phyloP scores from a whole-genome alignment of 768 basidiomycete species.

The Suillus tomentosus region DNA sequence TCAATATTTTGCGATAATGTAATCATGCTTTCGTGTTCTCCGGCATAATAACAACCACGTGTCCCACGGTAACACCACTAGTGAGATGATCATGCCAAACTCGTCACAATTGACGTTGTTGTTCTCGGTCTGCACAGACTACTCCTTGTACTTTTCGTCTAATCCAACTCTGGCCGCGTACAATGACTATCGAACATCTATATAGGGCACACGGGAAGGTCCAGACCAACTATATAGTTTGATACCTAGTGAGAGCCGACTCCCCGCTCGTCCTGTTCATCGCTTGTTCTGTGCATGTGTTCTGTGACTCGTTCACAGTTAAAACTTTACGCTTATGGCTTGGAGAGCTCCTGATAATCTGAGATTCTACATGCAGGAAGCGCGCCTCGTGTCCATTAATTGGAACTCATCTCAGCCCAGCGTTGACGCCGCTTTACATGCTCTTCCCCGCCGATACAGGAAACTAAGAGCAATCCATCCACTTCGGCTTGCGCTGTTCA shows the following conservation, averaged over 20 bases:
- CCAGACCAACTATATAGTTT: slow-evolving; percentile 4
- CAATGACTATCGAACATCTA: not conserved
- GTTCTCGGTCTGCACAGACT: not conserved
- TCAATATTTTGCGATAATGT: not conserved
- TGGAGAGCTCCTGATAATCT: slow-evolving; percentile 45
- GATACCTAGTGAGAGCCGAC: not conserved
- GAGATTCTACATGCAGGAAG: slow-evolving; percentile 47
- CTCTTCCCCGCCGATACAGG: slow-evolving; percentile 52
- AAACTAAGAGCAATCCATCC: slow-evolving; percentile 50
- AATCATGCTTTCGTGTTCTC: not conserved
- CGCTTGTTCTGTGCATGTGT: not conserved
- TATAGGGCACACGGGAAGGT: not conserved
- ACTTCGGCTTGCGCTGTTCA: slow-evolving; percentile 34
- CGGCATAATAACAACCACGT: not conserved
- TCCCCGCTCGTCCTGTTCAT: not conserved
- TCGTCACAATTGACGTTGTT: not conserved
- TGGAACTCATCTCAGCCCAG: slow-evolving; percentile 37
- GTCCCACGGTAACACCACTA: not conserved
- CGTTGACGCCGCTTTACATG: slow-evolving; percentile 27
- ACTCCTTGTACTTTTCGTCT: not conserved
- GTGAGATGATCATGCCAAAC: not conserved
- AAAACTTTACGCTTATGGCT: slow-evolving; percentile 21
- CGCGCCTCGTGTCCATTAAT: slow-evolving; percentile 46
- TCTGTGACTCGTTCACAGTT: not conserved
- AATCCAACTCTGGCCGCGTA: not conserved